These are phyloP conservation scores for Podaxis sp. DNA, from an alignment of 768 basidiomycete genomes.

Conservation along the genomic window DNA sequence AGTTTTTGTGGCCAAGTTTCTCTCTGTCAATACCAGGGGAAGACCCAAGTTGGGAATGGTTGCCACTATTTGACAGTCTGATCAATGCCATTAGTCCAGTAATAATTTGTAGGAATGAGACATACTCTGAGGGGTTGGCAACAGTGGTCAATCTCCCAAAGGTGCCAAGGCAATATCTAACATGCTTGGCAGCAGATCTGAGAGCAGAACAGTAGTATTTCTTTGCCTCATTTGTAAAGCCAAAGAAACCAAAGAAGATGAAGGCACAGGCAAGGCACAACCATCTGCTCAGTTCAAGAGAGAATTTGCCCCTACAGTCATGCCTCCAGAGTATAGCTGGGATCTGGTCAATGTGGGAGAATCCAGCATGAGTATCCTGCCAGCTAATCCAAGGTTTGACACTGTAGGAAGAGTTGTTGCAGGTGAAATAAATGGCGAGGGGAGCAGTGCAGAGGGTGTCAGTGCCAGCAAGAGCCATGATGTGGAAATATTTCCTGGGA, in stretches of 20 bases:
- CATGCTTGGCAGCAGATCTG: constrained; percentile 36
- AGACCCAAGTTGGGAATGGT: not conserved
- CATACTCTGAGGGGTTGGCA: constrained; percentile 27
- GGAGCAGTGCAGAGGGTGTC: constrained; percentile 50
- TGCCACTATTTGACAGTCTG: constrained; percentile 7
- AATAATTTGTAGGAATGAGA: not conserved
- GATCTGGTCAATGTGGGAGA: constrained; percentile 40
- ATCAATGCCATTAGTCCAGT: constrained; percentile 13
- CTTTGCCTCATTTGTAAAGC: constrained; percentile 59
- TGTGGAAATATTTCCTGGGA: constrained; percentile 49
- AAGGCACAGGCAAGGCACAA: constrained; percentile 44
- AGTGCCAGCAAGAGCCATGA: constrained; percentile 53
- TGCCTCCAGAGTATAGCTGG: constrained; percentile 44
- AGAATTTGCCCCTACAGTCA: constrained; percentile 19
- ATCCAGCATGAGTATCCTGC: constrained; percentile 49
- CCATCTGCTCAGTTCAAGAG: constrained; percentile 51
- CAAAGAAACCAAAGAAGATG: constrained; percentile 66
- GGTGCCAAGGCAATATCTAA: constrained; percentile 29
- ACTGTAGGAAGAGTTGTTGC: constrained; percentile 30
- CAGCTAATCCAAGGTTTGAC: constrained; percentile 50
- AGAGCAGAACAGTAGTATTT: constrained; percentile 47
- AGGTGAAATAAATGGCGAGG: constrained; percentile 37
- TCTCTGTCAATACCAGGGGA: not conserved
- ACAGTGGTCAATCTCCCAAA: constrained; percentile 23
- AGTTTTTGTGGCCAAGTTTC: constrained; percentile 4